Evolutionary conservation across 1,284 basidiomycete species (phyloP).

Genomic region (Ustilago xerochloae): DNA sequence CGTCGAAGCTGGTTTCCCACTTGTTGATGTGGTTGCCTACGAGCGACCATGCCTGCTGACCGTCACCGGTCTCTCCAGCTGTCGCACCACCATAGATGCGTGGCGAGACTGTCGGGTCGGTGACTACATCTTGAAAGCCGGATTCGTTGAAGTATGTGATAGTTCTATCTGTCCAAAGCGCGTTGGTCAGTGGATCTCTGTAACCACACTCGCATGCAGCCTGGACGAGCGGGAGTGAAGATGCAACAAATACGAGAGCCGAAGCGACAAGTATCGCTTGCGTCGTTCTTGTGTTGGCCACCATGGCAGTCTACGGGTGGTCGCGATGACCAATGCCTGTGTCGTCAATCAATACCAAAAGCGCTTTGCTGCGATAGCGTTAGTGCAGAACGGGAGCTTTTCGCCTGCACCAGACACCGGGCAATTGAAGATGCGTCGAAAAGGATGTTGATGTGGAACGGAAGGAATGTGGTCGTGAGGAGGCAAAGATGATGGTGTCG

Average conservation of each 20-base stretch:
- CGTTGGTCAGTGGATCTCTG: conserved; percentile 53
- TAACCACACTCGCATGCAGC: conserved; percentile 60
- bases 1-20: conserved; percentile 55
- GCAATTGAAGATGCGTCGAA: background rate
- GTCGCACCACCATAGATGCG: conserved; percentile 41
- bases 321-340: background rate
- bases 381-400: background rate
- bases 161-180: conserved; percentile 58
- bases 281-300: background rate
- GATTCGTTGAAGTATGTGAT: conserved; percentile 64
- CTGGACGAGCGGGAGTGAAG: conserved; percentile 8
- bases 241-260: conserved; percentile 18
- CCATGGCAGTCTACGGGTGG: conserved; percentile 10
- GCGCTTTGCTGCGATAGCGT: background rate
- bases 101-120: conserved; percentile 37
- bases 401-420: background rate
- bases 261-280: conserved; percentile 29
- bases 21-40: conserved; percentile 52
- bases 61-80: conserved; percentile 48
- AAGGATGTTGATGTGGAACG: background rate
- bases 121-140: conserved; percentile 46
- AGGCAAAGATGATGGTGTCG: background rate
- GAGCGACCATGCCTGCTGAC: conserved; percentile 52
- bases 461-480: background rate
- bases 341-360: background rate